These are phyloP conservation scores for Oryza brachyantha DNA, from an alignment of 176 grass and related monocot genomes.

Conservation along the genomic window DNA sequence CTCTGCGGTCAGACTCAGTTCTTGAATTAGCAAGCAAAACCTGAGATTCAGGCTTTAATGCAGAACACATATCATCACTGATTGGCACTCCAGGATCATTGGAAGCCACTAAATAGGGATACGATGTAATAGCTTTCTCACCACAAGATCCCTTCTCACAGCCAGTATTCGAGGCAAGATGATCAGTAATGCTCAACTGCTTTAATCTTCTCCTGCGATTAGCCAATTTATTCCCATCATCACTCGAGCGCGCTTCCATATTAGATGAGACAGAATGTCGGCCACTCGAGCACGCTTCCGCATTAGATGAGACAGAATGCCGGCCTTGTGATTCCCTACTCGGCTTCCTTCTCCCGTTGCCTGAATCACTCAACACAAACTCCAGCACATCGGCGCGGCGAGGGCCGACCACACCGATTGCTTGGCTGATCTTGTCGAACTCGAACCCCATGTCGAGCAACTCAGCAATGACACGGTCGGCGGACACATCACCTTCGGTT, in stretches of 20 bases:
- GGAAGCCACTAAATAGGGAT: constrained; percentile 33
- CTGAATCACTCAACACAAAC: constrained; percentile 48
- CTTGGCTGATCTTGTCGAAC: constrained; percentile 53
- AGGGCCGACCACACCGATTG: constrained; percentile 51
- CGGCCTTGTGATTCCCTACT: background rate
- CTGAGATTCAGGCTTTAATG: background rate
- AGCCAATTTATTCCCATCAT: background rate
- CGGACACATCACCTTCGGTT: constrained; percentile 18
- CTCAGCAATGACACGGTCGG: constrained; percentile 61
- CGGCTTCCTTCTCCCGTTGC: background rate
- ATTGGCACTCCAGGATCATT: background rate
- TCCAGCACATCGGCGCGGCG: constrained; percentile 57
- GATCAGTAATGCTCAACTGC: constrained; percentile 69
- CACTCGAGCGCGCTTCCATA: background rate
- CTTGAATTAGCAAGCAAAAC: background rate
- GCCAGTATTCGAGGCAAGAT: constrained; percentile 26
- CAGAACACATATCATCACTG: background rate
- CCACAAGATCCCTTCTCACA: constrained; percentile 14
- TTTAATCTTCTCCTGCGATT: constrained; percentile 41
- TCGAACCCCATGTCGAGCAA: constrained; percentile 92
- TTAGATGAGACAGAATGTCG: background rate
- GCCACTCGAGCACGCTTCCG: no score
- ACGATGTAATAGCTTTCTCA: constrained; percentile 14
- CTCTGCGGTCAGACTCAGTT: background rate
- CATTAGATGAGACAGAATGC: background rate